Base-by-base conservation (phyloP, 257 asterid species). In the Solanum pinnatisectum region DNA sequence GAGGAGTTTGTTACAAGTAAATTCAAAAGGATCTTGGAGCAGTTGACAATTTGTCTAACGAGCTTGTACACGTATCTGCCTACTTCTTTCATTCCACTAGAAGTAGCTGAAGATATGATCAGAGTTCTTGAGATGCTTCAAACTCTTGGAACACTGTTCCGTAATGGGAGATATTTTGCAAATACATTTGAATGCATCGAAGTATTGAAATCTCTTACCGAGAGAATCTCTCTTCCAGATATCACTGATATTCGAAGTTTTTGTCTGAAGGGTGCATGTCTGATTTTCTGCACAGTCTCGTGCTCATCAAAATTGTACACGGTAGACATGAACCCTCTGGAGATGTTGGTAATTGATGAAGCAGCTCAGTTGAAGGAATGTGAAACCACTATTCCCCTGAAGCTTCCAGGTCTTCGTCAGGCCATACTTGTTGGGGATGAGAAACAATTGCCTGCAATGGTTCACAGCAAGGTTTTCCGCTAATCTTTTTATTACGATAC, bases 291-390 rank as follows among this genome's bases (percentile, higher is more conserved):
- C 88, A 91, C 95, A 3, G 94, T 88, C 32, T 91, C 96, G 0
- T 88, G 93, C 90, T 88, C 96, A 3, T 78, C 89, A 0, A 93
- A 85, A 30, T 49, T 94, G 88, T 86, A 87, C 22, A 33, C 44
- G 10, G 35, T 10, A 71, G 70, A 85, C 23, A 84, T 90, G 90
- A 30, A 15, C 10, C 88, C 91, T 4, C 32, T 92, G 12, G 87
- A 93, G 30, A 2, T 93, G 86, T 87, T 90, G 87, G 88, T 93
- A 42, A 91, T 93, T 23, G 97, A 94, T 87, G 97, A 94, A 90
- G 97, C 97, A 22, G 93, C 95, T 37, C 95, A 93, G 42, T 87
- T 92, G 40, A 93, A 93, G 77, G 95, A 94, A 88, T 94, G 97
- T 84, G 97, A 94, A 82, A 86, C 95, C 5, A 74, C 87, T 9